Evolutionary conservation across 192 early-diverging fungal species (phyloP), one percentile per base, ranked within the genome.

Genomic region (Podila verticillata): DNA sequence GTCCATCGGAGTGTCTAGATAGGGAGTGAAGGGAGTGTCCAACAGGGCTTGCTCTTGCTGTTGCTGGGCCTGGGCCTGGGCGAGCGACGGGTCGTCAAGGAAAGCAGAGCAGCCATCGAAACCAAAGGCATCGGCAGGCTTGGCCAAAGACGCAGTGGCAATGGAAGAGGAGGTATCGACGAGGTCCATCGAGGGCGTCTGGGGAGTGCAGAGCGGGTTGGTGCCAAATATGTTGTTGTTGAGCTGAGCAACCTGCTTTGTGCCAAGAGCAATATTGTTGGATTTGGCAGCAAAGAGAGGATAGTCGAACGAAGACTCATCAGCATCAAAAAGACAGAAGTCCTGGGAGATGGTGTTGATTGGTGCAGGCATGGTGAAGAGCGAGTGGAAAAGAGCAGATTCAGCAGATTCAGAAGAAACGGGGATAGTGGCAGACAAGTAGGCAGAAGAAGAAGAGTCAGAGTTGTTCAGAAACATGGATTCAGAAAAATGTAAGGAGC

Each of bases 311-410:
- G 65, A 72, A 5, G 64, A 44, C 31, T 80, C 77, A 56, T 68
- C 77, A n/a, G n/a, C 30, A 58, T 80, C 77, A 36, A 68, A 80
- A 34, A 80, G 77, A 63, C 70, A 80, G 57, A 80, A 80, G 63
- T 80, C 77, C 15, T 80, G 77, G 56, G 51, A 68, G 65, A 80
- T 80, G 60, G 77, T 80, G 66, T 80, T 80, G 65, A 80, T 51
- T 54, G 65, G 70, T 30, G 77, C 77, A 59, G 77, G 64, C 77
- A 80, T 80, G 49, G 66, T 36, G 60, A 54, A 80, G 30, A 80
- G 77, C 20, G 70, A 72, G 24, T 80, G 77, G 57, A 68, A 80
- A 36, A 80, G 70, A 17, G 61, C 66, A 17, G 70, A 72, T 80
- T 80, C 77, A 72, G 54, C 48, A 60, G 54, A 19, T 32, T 63